Percentiles rank a stretch among this genome's conserved stretches.
These are phyloP conservation scores for Xylariaceae sp. DNA, from an alignment of 2,329 filamentous ascomycete genomes.

Conservation along the genomic window DNA sequence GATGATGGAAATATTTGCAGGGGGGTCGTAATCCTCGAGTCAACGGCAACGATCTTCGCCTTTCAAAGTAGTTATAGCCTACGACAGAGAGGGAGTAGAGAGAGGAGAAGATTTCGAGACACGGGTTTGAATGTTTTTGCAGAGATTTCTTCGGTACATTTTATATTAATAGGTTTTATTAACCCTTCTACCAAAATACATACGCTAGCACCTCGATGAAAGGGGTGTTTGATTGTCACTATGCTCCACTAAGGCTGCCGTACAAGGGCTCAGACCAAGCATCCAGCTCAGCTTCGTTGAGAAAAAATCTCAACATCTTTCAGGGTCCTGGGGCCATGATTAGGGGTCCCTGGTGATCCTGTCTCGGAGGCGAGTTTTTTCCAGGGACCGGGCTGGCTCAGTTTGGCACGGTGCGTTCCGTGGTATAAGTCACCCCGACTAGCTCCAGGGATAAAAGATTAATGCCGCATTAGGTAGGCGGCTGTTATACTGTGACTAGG, in stretches of 20 bases:
- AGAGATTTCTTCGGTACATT: slow-evolving; percentile 15
- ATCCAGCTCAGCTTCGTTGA: slow-evolving; percentile 22
- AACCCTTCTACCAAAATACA: slow-evolving; percentile 7
- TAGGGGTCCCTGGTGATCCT: slow-evolving; percentile 22
- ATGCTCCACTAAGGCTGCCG: slow-evolving; percentile 17
- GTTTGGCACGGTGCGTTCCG: background rate
- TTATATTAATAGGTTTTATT: slow-evolving; percentile 18
- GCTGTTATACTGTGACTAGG: background rate
- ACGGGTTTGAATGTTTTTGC: slow-evolving; percentile 13
- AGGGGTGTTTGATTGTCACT: slow-evolving; percentile 15
- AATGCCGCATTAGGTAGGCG: background rate
- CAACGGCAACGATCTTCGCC: too few species aligned
- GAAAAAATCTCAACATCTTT: slow-evolving; percentile 22
- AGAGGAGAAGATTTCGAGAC: background rate
- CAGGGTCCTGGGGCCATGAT: slow-evolving; percentile 10
- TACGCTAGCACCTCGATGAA: slow-evolving; percentile 12
- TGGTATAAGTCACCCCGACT: background rate
- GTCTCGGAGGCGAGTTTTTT: background rate
- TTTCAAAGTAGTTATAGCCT: background rate
- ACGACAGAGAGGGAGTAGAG: background rate
- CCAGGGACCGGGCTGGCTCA: background rate
- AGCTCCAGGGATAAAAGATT: background rate
- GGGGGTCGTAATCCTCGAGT: slow-evolving; percentile 1
- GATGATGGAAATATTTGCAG: background rate
- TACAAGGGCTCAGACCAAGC: slow-evolving; percentile 17